Percentiles rank a stretch among this genome's conserved stretches.
Conservation (phyloP, 352 stramenopile species). For the Stramenopiles sp. region DNA sequence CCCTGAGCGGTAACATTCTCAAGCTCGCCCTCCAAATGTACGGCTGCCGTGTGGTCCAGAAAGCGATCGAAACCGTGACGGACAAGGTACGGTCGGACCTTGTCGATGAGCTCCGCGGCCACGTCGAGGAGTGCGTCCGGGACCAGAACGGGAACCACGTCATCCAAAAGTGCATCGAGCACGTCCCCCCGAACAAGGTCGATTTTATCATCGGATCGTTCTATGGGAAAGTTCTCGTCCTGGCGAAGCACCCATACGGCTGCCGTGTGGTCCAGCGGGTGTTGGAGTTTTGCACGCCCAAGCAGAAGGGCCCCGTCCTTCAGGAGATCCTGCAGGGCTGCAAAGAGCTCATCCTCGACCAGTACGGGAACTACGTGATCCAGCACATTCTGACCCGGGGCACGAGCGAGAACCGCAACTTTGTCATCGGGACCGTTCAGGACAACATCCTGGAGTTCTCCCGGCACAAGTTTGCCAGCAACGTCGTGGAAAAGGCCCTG, state of each 20-base stretch:
- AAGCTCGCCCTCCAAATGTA: slow-evolving; percentile 82
- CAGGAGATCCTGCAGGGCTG: slow-evolving; percentile 74
- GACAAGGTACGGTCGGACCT: slow-evolving; percentile 39
- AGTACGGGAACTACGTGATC: slow-evolving; percentile 98
- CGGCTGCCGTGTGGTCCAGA: slow-evolving; percentile 88
- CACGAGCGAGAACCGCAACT: slow-evolving; percentile 42
- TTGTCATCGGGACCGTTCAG: slow-evolving; percentile 53
- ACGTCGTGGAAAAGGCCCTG: slow-evolving; percentile 82
- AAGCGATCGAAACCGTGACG: slow-evolving; percentile 48
- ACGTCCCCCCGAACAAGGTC: slow-evolving; percentile 57
- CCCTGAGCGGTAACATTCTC: slow-evolving; percentile 78
- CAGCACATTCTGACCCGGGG: slow-evolving; percentile 91
- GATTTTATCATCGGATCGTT: slow-evolving; percentile 94
- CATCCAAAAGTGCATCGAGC: slow-evolving; percentile 93
- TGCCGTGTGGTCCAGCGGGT: slow-evolving; percentile 93
- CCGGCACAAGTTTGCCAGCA: slow-evolving; percentile 83
- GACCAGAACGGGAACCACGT: slow-evolving; percentile 98
- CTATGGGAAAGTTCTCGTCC: slow-evolving; percentile 54
- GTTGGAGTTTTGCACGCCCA: slow-evolving; percentile 74
- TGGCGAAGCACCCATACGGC: slow-evolving; percentile 91
- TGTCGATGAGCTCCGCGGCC: slow-evolving; percentile 47
- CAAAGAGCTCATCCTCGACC: slow-evolving; percentile 58
- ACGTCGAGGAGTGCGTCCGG: slow-evolving; percentile 74
- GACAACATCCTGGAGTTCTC: slow-evolving; percentile 63
- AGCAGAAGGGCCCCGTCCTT: slow-evolving; percentile 70